These are phyloP conservation scores for Trypanosoma cruzi DNA, from an alignment of 208 protist species.

Conservation along the genomic window DNA sequence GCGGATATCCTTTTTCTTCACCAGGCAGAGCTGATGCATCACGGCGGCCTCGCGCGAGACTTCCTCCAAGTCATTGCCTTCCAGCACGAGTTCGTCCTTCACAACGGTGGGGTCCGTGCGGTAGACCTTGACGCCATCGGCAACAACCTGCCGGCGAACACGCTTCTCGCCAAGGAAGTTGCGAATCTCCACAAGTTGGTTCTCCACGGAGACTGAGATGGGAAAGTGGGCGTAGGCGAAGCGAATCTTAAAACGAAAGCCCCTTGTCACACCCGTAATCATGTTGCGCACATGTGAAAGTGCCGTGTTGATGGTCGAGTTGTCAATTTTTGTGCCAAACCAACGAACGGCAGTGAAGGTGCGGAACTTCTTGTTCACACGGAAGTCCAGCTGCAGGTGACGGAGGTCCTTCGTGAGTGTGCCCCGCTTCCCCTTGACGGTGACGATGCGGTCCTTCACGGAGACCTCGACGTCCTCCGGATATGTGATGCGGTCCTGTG, in stretches of 20 bases:
- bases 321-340: constrained; percentile 95
- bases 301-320: constrained; percentile 96
- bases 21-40: constrained; percentile 96
- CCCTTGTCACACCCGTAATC: constrained; percentile 99
- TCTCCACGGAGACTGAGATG: constrained; percentile 96
- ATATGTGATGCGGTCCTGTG: constrained; percentile 54
- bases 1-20: constrained; percentile 99
- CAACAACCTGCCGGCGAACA: constrained; percentile 90
- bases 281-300: constrained; percentile 98
- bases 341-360: constrained; percentile 92
- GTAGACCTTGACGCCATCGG: constrained; percentile 89
- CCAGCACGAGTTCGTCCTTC: constrained; percentile 98
- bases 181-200: constrained; percentile 97
- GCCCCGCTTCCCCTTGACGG: constrained; percentile 97
- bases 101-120: constrained; percentile 85
- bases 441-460: constrained; percentile 76
- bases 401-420: constrained; percentile 94
- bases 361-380: constrained; percentile 60
- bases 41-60: constrained; percentile 95
- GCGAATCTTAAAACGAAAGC: constrained; percentile 99
- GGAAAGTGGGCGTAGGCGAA: constrained; percentile 99
- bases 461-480: constrained; percentile 68
- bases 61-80: constrained; percentile 95
- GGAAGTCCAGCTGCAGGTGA: constrained; percentile 94
- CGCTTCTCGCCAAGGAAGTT: constrained; percentile 99